Evolutionary conservation across 2,329 filamentous ascomycete species (phyloP).

Genomic region (Zasmidium cellare): DNA sequence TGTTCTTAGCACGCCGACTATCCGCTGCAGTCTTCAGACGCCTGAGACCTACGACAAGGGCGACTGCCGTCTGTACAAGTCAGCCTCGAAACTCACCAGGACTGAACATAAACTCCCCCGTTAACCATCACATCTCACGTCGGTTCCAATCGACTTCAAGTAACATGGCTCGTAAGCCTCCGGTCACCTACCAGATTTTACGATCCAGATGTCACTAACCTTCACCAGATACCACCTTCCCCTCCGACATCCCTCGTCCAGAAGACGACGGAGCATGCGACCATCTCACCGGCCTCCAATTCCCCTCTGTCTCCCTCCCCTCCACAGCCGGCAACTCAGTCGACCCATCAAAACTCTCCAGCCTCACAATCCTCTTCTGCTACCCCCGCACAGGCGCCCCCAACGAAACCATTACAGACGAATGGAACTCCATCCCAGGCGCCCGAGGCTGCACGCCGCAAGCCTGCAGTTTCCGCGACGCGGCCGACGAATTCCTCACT

Average conservation of each 20-base stretch:
- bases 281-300: conserved; percentile 33
- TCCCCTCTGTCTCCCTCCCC: conserved; percentile 37
- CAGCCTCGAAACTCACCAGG: too few species aligned
- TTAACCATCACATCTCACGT: too few species aligned
- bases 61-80: too few species aligned
- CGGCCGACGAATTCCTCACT: conserved; percentile 28
- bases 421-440: conserved; percentile 46
- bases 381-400: conserved; percentile 44
- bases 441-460: conserved; percentile 47
- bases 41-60: too few species aligned
- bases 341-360: conserved; percentile 37
- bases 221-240: conserved; percentile 27
- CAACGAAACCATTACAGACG: conserved; percentile 41
- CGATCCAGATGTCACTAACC: neutral
- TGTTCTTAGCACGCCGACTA: too few species aligned
- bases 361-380: conserved; percentile 44
- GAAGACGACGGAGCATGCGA: conserved; percentile 43
- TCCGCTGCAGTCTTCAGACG: too few species aligned
- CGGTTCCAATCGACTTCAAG: neutral
- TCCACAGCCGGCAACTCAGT: conserved; percentile 35
- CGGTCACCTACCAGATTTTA: neutral
- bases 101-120: too few species aligned
- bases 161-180: conserved; percentile 4
- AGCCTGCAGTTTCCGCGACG: conserved; percentile 46
- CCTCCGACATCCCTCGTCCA: conserved; percentile 39